Evolutionary conservation across 345 rosid genomes (phyloP).

Genomic region (Brassica incana): DNA sequence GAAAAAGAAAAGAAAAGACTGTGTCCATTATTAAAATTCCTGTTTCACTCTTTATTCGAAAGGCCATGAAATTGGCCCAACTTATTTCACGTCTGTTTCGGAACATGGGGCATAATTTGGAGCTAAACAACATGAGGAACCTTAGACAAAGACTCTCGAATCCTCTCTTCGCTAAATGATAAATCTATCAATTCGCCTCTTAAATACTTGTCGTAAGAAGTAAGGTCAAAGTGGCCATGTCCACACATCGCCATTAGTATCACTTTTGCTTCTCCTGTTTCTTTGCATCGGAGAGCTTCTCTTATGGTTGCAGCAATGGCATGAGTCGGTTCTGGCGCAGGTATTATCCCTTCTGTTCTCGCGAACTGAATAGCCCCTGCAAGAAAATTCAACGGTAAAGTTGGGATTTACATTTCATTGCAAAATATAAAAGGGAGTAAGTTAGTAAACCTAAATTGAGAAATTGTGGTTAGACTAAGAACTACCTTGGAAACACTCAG

Average conservation of each 20-base stretch:
- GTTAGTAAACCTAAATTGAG: neutral
- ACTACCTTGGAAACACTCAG: conserved; percentile 78
- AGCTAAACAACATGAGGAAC: conserved; percentile 53
- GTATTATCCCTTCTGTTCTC: conserved; percentile 80
- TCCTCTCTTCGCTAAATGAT: conserved; percentile 66
- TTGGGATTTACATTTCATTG: neutral
- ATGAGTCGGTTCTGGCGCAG: conserved; percentile 93
- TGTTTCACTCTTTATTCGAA: neutral
- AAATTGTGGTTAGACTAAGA: neutral
- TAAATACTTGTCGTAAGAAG: conserved; percentile 78
- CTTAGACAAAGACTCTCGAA: conserved; percentile 60
- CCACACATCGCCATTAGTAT: conserved; percentile 95
- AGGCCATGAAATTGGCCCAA: neutral
- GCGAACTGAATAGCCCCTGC: conserved; percentile 91
- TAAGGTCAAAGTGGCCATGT: conserved; percentile 90
- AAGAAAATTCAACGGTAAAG: conserved; percentile 1
- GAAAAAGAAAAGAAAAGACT: neutral
- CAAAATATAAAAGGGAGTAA: neutral
- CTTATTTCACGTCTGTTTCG: conserved; percentile 3
- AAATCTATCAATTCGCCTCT: conserved; percentile 75
- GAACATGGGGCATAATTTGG: neutral
- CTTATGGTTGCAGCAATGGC: conserved; percentile 91
- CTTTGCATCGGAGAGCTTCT: conserved; percentile 81
- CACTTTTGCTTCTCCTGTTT: conserved; percentile 80
- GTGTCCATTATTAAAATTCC: neutral